These are phyloP conservation scores for Pichia sp. DNA, from an alignment of 1,139 yeast genomes.

Conservation along the genomic window DNA sequence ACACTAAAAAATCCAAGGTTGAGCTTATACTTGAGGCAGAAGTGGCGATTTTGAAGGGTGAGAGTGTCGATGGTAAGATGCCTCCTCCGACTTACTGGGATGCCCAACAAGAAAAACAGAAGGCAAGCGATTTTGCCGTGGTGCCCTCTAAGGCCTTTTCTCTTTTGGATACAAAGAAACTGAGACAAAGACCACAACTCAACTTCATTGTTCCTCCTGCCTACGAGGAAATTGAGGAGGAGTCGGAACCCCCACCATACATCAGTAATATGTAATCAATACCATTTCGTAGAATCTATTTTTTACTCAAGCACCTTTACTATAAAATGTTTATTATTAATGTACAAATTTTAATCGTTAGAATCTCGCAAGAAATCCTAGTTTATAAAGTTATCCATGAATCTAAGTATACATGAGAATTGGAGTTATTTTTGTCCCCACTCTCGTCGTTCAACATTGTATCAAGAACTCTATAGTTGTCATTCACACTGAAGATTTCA, in stretches of 20 bases:
- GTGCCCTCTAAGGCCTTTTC: not conserved
- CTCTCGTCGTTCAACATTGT: slow-evolving; percentile 13
- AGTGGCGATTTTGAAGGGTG: slow-evolving; percentile 20
- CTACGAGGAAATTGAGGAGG: slow-evolving; percentile 16
- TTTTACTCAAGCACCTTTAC: not conserved
- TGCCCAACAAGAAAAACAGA: slow-evolving; percentile 3
- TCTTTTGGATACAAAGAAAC: not conserved
- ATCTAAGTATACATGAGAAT: slow-evolving; percentile 22
- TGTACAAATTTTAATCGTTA: not conserved
- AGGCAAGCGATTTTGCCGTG: not conserved
- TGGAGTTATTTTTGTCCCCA: slow-evolving; percentile 3
- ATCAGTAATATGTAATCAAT: not conserved
- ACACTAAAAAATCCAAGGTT: slow-evolving; percentile 15
- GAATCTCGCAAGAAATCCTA: not conserved
- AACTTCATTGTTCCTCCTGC: slow-evolving; percentile 18
- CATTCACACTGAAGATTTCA: slow-evolving; percentile 28
- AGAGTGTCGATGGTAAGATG: slow-evolving; percentile 22
- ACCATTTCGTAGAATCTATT: not conserved
- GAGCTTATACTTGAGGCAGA: slow-evolving; percentile 24
- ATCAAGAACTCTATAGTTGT: slow-evolving; percentile 30
- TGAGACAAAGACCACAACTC: slow-evolving; percentile 8
- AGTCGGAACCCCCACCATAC: slow-evolving; percentile 14
- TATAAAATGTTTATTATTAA: not conserved
- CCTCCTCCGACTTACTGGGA: slow-evolving; percentile 24
- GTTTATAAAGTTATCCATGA: slow-evolving; percentile 27